These are phyloP conservation scores for Jackrogersella minutella DNA, from an alignment of 495 filamentous ascomycete genomes.

Conservation along the genomic window DNA sequence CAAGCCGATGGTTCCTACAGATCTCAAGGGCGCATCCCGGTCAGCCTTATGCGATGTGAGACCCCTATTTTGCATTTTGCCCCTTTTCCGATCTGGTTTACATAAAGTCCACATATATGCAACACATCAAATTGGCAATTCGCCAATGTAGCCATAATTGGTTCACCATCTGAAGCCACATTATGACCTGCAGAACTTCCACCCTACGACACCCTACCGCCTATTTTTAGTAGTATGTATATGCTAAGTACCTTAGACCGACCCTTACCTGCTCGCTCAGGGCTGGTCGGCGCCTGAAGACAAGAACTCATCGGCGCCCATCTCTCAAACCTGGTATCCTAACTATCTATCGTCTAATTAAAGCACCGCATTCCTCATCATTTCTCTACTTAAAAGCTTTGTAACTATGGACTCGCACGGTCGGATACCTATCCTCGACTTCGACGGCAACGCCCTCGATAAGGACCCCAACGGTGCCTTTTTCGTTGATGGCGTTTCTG, in stretches of 20 bases:
- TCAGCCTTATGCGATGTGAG: background rate
- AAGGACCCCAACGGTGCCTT: background rate
- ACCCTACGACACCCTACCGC: background rate
- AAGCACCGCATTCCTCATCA: background rate
- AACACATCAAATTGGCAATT: background rate
- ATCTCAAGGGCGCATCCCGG: background rate
- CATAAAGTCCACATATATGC: background rate
- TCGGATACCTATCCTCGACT: constrained; percentile 5
- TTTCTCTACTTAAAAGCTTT: background rate
- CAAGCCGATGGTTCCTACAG: background rate
- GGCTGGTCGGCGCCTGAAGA: background rate
- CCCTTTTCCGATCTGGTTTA: background rate
- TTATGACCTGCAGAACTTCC: background rate
- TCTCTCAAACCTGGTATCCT: background rate
- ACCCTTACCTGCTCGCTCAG: background rate
- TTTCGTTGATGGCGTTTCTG: background rate
- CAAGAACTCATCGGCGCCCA: constrained; percentile 2
- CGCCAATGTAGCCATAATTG: background rate
- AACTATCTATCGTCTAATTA: background rate
- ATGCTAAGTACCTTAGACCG: background rate
- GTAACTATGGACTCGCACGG: background rate
- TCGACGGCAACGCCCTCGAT: background rate
- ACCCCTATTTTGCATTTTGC: background rate
- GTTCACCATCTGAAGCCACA: background rate
- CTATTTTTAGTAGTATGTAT: background rate